Evolutionary conservation across 2,329 filamentous ascomycete genomes (phyloP), one percentile per base, ranked within the genome.

Genomic region (Periconia macrospinosa): DNA sequence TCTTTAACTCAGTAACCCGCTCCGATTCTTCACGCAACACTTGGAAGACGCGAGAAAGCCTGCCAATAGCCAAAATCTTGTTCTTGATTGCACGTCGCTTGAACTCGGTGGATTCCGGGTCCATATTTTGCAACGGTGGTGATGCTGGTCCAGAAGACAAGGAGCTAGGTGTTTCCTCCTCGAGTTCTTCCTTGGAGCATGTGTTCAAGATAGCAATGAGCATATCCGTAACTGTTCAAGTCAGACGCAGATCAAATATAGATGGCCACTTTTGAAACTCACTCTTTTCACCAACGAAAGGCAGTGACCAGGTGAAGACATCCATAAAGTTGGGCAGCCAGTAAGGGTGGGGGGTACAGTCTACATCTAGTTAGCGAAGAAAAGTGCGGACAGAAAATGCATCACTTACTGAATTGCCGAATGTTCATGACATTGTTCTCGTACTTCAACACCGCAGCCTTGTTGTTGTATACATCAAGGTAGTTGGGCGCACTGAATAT

Each of bases 401-500:
- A 27, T 13, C 19, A 63, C 72, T 57, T 65, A 74, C 70, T 99
- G 81, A 99, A 99, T 76, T 99, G 94, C 55, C 94, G 86, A 72
- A 99, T 99, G 81, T 99, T 99, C 94, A 99, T 99, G 57, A 99
- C 94, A 71, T 99, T 99, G 78, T 99, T 99, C 79, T 99, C 94
- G 74, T 99, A 99, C 79, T 99, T 99, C 68, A 99, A 81, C 41
- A 99, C 94, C 0, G 94, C 94, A 1, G 94, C 94, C 81, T 99
- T 99, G 83, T 99, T 99, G 86, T 99, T 99, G 79, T 99, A 99
- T 37, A 99, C 92, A 70, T 99, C 94, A 59, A 99, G 86, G 73
- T 99, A 99, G 77, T 99, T 99, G 37, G 94, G 94, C 1, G 94
- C 94, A 43, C 93, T 97, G 83, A 99, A 99, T 69, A 99, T 99